Evolutionary conservation across 306 rosid species (phyloP).

Genomic region (Cotoneaster glaucophyllus): DNA sequence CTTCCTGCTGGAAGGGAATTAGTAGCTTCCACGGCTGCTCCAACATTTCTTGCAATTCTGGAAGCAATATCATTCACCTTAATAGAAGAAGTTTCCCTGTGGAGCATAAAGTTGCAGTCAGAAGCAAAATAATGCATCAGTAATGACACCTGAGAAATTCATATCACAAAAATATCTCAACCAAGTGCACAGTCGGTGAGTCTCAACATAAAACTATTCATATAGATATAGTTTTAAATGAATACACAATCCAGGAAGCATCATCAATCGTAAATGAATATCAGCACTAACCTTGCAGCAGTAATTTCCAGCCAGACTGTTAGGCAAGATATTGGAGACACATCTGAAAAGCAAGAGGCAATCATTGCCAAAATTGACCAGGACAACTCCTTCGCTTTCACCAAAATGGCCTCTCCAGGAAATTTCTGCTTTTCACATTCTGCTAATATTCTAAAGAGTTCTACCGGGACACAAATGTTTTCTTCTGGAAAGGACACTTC

Average conservation of each 20-base stretch:
- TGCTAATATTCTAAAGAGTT: constrained; percentile 81
- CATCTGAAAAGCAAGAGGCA: constrained; percentile 90
- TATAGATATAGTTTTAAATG: background rate
- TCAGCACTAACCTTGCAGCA: constrained; percentile 73
- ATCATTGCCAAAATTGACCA: constrained; percentile 94
- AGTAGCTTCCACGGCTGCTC: constrained; percentile 86
- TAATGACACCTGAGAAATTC: background rate
- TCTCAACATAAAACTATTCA: background rate
- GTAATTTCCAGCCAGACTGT: constrained; percentile 95
- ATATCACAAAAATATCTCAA: background rate
- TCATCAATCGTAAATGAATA: constrained; percentile 16
- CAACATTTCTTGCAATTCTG: constrained; percentile 77
- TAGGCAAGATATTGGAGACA: constrained; percentile 81
- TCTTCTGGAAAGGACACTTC: constrained; percentile 52
- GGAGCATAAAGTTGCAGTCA: constrained; percentile 26
- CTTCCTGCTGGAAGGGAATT: constrained; percentile 56
- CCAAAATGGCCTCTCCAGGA: constrained; percentile 81
- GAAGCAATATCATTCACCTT: constrained; percentile 92
- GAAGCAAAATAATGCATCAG: constrained; percentile 1
- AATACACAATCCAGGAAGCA: constrained; percentile 21
- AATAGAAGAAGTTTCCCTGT: constrained; percentile 91
- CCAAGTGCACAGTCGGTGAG: background rate
- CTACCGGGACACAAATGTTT: constrained; percentile 63
- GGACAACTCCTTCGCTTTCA: constrained; percentile 86
- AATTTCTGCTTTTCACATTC: constrained; percentile 69